Evolutionary conservation across 495 filamentous ascomycete species (phyloP), one percentile per base, ranked within the genome.

Genomic region (Halenospora varia): DNA sequence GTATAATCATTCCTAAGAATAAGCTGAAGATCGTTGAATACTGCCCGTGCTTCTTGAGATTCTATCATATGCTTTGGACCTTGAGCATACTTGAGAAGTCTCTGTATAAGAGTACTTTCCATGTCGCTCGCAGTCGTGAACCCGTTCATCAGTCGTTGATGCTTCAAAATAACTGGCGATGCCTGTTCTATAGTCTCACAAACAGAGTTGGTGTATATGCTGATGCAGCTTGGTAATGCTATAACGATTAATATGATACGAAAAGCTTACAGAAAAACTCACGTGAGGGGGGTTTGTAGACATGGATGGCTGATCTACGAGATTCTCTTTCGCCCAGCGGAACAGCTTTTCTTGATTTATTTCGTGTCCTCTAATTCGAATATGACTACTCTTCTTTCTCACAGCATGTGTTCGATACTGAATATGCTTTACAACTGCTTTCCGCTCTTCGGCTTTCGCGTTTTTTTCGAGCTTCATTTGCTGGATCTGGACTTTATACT

Each of bases 171-270:
- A 49, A n/a, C 23, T 3, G 23, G n/a, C 10, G 10, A 44, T 20
- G 24, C 23, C 23, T 6, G 18, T 19, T 54, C 25, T 40, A 20
- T 10, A 18, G 35, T 19, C 20, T 23, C 54, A 23, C 10, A 48
- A n/a, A 18, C 19, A 51, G 56, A 58, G 35, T 53, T 40, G 1
- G 50, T 53, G 19, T 53, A 42, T 53, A 58, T 45, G 56, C 56
- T 58, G 20, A 52, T 46, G 56, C 22, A 26, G 48, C 39, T 52
- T 58, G 56, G 48, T 52, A 58, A 40, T 10, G 56, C 56, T 58
- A 46, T 47, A 17, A 45, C 19, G 3, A 17, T 45, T 23, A 52
- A 35, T n/a, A 46, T 46, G 20, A 10, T 45, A 26, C 17, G n/a
- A 51, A 11, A 58, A 42, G 20, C 11, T 24, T 18, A 40, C 22